These are phyloP conservation scores for Saccharomycopsis vini DNA, from an alignment of 805 yeast genomes.

Conservation along the genomic window DNA sequence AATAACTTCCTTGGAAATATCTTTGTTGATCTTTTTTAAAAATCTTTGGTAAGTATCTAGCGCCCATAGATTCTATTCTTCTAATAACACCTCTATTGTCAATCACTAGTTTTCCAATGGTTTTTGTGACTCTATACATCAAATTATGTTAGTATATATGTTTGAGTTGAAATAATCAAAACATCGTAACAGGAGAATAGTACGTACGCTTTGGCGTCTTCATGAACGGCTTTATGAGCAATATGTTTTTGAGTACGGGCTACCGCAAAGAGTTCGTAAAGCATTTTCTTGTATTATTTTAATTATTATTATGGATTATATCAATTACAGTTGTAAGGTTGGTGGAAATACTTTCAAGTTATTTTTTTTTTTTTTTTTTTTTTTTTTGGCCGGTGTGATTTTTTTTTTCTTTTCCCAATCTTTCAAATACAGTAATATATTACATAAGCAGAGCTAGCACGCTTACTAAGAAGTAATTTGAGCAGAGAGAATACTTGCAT, in stretches of 20 bases:
- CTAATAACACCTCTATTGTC: conserved; percentile 93
- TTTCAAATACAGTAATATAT: no score
- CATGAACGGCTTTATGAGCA: conserved; percentile 41
- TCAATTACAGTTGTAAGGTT: no score
- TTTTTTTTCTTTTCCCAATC: no score
- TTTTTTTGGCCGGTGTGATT: no score
- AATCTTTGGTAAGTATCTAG: conserved; percentile 68
- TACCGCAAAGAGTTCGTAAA: conserved; percentile 83
- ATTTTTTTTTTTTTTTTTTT: neutral
- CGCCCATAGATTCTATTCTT: conserved; percentile 70
- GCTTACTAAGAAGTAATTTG: no score
- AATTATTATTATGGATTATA: neutral
- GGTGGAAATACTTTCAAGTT: neutral
- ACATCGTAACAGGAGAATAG: neutral
- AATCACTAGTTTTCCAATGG: conserved; percentile 75
- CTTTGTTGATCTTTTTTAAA: conserved; percentile 79
- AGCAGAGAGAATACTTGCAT: no score
- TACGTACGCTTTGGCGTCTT: conserved; percentile 54
- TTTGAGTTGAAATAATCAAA: no score
- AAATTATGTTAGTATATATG: neutral
- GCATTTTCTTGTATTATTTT: conserved; percentile 37
- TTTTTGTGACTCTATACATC: conserved; percentile 35
- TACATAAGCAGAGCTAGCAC: no score
- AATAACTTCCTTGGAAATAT: conserved; percentile 86
- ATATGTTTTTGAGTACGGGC: conserved; percentile 52